Conservation (phyloP, 75 land plant species). For the Isoetes taiwanensis region DNA sequence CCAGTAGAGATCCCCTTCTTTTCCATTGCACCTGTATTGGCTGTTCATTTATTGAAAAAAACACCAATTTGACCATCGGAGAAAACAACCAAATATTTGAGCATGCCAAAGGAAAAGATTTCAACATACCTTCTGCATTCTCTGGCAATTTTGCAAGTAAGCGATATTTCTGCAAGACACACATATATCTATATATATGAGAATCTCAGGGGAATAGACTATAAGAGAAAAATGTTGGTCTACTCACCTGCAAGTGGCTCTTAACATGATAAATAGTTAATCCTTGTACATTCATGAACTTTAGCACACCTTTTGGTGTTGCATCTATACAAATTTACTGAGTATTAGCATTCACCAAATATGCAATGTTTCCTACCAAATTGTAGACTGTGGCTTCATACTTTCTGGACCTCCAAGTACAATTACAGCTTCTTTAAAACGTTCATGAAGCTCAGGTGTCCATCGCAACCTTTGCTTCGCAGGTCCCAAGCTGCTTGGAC, state of each 20-base stretch:
- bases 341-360: too few relatives aligned
- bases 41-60: too few relatives aligned
- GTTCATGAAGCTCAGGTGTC: conserved; percentile 13
- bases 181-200: not conserved
- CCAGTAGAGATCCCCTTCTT: too few relatives aligned
- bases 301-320: conserved; percentile 21
- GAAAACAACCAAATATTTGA: too few relatives aligned
- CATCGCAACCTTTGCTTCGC: conserved; percentile 10
- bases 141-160: conserved; percentile 12
- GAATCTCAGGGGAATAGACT: not conserved
- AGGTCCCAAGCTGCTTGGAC: too few relatives aligned
- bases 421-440: conserved; percentile 13
- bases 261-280: conserved; percentile 23
- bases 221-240: not conserved
- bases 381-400: too few relatives aligned
- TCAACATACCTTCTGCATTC: too few relatives aligned
- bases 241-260: conserved; percentile 21
- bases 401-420: conserved; percentile 14
- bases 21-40: too few relatives aligned
- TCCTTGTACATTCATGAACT: conserved; percentile 21
- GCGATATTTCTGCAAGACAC: conserved; percentile 17
- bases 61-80: too few relatives aligned
- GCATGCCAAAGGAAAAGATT: too few relatives aligned
- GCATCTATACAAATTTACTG: conserved; percentile 12
- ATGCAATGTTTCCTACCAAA: too few relatives aligned